Evolutionary conservation across 768 basidiomycete genomes (phyloP), one percentile per base, ranked within the genome.

Genomic region (Auricularia sp.): DNA sequence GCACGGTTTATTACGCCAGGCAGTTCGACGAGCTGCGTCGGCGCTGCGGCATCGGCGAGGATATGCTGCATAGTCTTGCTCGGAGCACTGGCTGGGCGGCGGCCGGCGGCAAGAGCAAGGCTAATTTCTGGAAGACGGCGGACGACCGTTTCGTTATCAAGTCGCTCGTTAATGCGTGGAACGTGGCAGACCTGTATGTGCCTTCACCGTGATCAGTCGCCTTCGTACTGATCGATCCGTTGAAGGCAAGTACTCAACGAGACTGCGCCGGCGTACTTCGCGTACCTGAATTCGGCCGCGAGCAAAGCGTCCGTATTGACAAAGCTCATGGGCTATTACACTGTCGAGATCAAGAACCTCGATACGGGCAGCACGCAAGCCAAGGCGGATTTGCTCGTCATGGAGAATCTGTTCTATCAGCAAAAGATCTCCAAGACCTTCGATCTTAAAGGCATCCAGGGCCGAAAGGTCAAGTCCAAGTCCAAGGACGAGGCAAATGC

Each of bases 151-250:
- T 87, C 71, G 86, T 93, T 68, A 87, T 92, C 77, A 92, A 92
- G 81, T 90, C 90, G 21, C 74, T 92, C 65, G 87, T 93, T 16
- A 87, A 87, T 74, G 88, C 89, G 14, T 92, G 90, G 90, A 90
- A 90, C 73, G 90, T 91, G 47, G 87, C 87, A 4, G 91, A 92
- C 76, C 73, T 90, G 89, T 91, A 70, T 76, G 88, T 74, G 7
- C 33, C n/a, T 21, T 60, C 51, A 10, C 23, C 34, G 54, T 21
- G 29, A 29, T 3, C 39, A 0, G 11, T 10, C 3, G 23, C 3
- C 36, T 2, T 23, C n/a, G 10, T 42, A 36, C 47, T 66, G 36
- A 64, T 14, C 39, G 8, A 18, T 61, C 8, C 14, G 61, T 64
- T 14, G 2, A 66, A 91, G 90, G 43, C 89, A 91, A 78, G 87